Evolutionary conservation across 1,284 basidiomycete species (phyloP).

Genomic region (Heterobasidion parviporum): DNA sequence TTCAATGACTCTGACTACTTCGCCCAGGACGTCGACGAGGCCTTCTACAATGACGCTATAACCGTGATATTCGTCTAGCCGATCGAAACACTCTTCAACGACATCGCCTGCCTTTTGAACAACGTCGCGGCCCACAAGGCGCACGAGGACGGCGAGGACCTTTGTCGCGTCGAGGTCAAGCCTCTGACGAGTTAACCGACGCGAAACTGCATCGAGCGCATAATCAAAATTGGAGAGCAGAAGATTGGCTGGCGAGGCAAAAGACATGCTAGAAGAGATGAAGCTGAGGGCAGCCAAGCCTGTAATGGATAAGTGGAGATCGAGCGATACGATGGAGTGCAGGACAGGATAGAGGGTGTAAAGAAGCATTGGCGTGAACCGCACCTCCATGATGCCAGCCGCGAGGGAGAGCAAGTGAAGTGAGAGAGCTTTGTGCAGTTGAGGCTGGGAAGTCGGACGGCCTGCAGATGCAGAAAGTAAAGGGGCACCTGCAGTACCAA

Average conservation of each 20-base stretch:
- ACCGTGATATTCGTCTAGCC: conserved; percentile 88
- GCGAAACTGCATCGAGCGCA: conserved; percentile 80
- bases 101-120: conserved; percentile 84
- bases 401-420: conserved; percentile 69
- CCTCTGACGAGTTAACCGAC: conserved; percentile 67
- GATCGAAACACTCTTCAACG: conserved; percentile 92
- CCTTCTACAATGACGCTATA: conserved; percentile 81
- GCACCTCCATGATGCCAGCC: conserved; percentile 56
- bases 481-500: conserved; percentile 20
- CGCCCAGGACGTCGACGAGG: conserved; percentile 77
- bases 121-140: conserved; percentile 77
- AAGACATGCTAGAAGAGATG: conserved; percentile 66
- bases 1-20: conserved; percentile 68
- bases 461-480: conserved; percentile 6
- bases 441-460: conserved; percentile 27
- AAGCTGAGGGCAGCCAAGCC: conserved; percentile 64
- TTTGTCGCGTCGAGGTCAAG: conserved; percentile 74
- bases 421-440: conserved; percentile 52
- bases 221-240: conserved; percentile 93
- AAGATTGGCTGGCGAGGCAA: conserved; percentile 77
- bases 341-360: conserved; percentile 79
- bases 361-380: conserved; percentile 69
- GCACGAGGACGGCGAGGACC: conserved; percentile 76
- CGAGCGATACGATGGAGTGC: conserved; percentile 69
- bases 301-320: conserved; percentile 57